Base-by-base conservation (phyloP, 768 basidiomycete species). In the Lactarius sanguifluus region DNA sequence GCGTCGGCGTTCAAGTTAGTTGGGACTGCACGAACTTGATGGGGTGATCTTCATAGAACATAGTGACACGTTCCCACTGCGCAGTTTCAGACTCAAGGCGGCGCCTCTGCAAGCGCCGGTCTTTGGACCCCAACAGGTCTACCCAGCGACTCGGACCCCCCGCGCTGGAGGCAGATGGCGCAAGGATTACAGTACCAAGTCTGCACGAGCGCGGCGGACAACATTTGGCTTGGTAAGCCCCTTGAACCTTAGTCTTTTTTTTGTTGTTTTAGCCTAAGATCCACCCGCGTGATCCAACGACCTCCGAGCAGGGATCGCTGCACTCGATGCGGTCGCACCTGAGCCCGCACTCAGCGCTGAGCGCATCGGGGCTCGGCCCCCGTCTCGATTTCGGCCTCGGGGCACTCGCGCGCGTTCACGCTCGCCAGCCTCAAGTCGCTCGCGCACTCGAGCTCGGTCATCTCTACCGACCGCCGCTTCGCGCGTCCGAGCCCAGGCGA, bases 231-330 rank as follows among this genome's bases (percentile, higher is more conserved):
- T 81, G 69, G 88, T 89, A 71, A 77, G 87, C 79, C 50, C 32
- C 36, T 1, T 30, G 30, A 30, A 30, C 30, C 28, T 28, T 28
- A 28, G 30, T 30, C 15, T 36, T 10, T 45, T 54, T 34, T 40
- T 43, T 52, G 13, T 56, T 7, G 20, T n/a, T 36, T 16, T 36
- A 45, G 36, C 70, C 87, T 81, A 81, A 82, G 30, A 77, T 82
- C 41, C 80, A 83, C 60, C 77, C 76, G 36, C 75, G 74, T 20
- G 77, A 76, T 41, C 71, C 76, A 7, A 72, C 81, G 52, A 74
- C 74, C n/a, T 87, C 89, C 28, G 86, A 90, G 70, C 81, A 82
- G 69, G 86, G 82, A 30, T 91, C 90, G 0, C 74, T 91, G 13
- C 83, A 87, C 70, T 90, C 89, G 0, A 81, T 84, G 79, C 80